A percentile compares a stretch with the other conserved stretches of the same genome.
These are phyloP conservation scores for Fomes fomentarius DNA, from an alignment of 1,284 basidiomycete species.

Conservation along the genomic window DNA sequence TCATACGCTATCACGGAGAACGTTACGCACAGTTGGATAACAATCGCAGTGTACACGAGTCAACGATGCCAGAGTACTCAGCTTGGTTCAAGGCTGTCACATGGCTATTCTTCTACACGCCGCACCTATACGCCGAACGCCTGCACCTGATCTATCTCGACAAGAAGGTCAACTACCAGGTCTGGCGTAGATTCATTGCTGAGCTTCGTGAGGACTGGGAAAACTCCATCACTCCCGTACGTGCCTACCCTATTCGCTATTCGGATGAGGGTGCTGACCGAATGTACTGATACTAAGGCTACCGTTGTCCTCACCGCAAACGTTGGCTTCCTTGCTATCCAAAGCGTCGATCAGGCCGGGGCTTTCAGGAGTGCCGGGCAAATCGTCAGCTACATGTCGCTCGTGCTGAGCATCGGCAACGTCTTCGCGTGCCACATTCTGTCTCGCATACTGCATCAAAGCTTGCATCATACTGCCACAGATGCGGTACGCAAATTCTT, in stretches of 20 bases:
- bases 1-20: constrained; percentile 27
- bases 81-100: constrained; percentile 24
- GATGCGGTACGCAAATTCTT: constrained; percentile 20
- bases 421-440: constrained; percentile 30
- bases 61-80: constrained; percentile 5
- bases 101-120: constrained; percentile 28
- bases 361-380: constrained; percentile 25
- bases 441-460: constrained; percentile 24
- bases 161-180: constrained; percentile 25
- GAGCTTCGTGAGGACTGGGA: constrained; percentile 32
- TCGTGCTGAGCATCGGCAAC: constrained; percentile 29
- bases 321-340: constrained; percentile 43
- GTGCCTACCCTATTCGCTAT: neutral
- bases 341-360: constrained; percentile 31
- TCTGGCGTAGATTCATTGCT: constrained; percentile 29
- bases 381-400: constrained; percentile 32
- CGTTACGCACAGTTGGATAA: constrained; percentile 28
- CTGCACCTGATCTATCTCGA: constrained; percentile 31
- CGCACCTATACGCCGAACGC: constrained; percentile 26
- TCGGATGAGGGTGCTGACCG: too few species aligned
- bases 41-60: constrained; percentile 11
- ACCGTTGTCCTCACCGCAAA: constrained; percentile 46
- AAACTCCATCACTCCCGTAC: constrained; percentile 31
- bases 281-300: constrained; percentile 39
- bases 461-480: constrained; percentile 7